Evolutionary conservation across 225 moss, liverwort and hornwort genomes (phyloP).

Genomic region (Climacium dendroides): DNA sequence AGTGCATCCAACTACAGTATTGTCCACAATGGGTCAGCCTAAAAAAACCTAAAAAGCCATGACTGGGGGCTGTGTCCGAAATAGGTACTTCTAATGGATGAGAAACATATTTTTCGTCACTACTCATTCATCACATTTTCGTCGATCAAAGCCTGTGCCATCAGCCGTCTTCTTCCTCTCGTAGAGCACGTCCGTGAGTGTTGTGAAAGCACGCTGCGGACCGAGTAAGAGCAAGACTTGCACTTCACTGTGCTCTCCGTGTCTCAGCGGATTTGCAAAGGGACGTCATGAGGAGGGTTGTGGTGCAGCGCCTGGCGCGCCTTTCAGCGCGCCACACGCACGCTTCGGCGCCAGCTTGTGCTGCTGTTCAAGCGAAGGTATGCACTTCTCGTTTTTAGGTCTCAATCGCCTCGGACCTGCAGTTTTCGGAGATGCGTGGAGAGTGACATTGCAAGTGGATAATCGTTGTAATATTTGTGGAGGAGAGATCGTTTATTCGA

Average conservation of each 20-base stretch:
- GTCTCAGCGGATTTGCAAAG: not conserved
- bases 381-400: not conserved
- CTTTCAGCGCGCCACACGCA: slow-evolving; percentile 11
- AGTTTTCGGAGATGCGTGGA: not conserved
- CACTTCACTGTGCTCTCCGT: not conserved
- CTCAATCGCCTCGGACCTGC: not conserved
- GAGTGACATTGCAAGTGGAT: too few relatives aligned
- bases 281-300: slow-evolving; percentile 16
- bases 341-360: slow-evolving; percentile 11
- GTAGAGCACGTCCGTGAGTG: not conserved
- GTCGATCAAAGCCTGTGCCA: not conserved
- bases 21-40: too few relatives aligned
- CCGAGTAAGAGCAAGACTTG: not conserved
- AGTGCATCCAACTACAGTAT: too few relatives aligned
- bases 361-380: slow-evolving; percentile 20
- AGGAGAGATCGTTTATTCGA: not conserved
- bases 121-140: not conserved
- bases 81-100: not conserved
- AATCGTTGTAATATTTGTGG: not conserved
- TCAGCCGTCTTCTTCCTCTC: not conserved
- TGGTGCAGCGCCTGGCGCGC: slow-evolving; percentile 36
- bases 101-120: not conserved
- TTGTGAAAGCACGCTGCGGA: not conserved
- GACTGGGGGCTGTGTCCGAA: too few relatives aligned
- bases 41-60: too few relatives aligned